Evolutionary conservation across 306 rosid species (phyloP).

Genomic region (Begonia peltatifolia): DNA sequence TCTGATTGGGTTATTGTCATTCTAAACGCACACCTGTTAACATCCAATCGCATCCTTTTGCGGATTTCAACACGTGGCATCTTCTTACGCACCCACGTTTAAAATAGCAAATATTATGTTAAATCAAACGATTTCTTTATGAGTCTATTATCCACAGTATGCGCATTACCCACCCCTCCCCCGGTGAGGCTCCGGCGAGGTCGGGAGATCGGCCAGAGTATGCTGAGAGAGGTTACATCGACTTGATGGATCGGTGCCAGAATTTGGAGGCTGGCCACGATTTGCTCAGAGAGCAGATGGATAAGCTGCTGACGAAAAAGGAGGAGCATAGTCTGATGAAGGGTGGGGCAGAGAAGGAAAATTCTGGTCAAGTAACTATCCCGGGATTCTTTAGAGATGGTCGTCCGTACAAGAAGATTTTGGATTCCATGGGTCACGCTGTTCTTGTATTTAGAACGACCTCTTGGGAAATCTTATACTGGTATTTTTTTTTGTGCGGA

Average conservation of each 20-base stretch:
- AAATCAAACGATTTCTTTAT: too few species aligned
- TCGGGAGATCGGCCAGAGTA: slow-evolving; percentile 18
- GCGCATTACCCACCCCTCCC: slow-evolving; percentile 17
- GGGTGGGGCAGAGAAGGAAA: background rate
- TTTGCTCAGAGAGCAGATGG: slow-evolving; percentile 28
- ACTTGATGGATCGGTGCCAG: slow-evolving; percentile 32
- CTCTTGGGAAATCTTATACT: slow-evolving; percentile 46
- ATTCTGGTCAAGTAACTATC: slow-evolving; percentile 1
- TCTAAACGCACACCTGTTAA: too few species aligned
- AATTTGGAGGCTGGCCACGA: slow-evolving; percentile 38
- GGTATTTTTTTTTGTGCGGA: slow-evolving; percentile 16
- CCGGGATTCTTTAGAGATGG: slow-evolving; percentile 24
- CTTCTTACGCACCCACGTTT: too few species aligned
- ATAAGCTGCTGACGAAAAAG: slow-evolving; percentile 11
- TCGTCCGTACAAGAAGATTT: slow-evolving; percentile 28
- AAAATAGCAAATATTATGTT: too few species aligned
- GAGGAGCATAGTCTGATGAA: background rate
- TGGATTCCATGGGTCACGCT: slow-evolving; percentile 53
- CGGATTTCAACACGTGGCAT: too few species aligned
- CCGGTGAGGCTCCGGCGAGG: slow-evolving; percentile 17
- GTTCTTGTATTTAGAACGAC: slow-evolving; percentile 35
- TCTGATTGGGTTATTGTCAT: too few species aligned
- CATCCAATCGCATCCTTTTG: too few species aligned
- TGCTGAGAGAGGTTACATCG: slow-evolving; percentile 4
- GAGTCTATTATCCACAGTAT: background rate